Percentiles rank a stretch among this genome's conserved stretches.
Conservation (phyloP, 805 yeast species). For the Yamadazyma scolyti region DNA sequence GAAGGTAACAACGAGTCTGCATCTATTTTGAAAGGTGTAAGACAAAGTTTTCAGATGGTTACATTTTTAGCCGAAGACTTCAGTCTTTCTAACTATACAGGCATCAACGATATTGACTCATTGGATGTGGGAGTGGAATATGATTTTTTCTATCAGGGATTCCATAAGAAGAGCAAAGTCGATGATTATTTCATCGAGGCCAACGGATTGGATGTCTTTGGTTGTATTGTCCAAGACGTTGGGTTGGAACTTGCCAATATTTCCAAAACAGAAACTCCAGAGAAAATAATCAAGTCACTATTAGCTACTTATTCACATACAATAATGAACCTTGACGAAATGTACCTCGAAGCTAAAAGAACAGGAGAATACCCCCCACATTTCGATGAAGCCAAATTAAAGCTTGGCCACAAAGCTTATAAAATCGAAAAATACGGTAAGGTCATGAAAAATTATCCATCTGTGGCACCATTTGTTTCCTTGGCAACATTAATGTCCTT, state of each 20-base stretch:
- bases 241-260: constrained; percentile 43
- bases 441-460: constrained; percentile 9
- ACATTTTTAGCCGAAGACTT: constrained; percentile 13
- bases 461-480: constrained; percentile 7
- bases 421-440: constrained; percentile 12
- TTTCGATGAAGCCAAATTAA: constrained; percentile 10
- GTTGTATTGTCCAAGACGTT: constrained; percentile 48
- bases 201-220: constrained; percentile 44
- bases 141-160: constrained; percentile 45
- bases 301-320: constrained; percentile 34
- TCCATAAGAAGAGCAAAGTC: constrained; percentile 37
- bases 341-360: constrained; percentile 10
- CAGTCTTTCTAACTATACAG: constrained; percentile 6
- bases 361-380: constrained; percentile 9
- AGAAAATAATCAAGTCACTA: constrained; percentile 37
- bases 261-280: constrained; percentile 37
- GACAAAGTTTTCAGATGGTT: constrained; percentile 8
- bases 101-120: constrained; percentile 36
- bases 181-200: constrained; percentile 3
- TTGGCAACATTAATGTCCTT: constrained; percentile 4
- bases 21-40: constrained; percentile 5
- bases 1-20: constrained; percentile 11
- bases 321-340: constrained; percentile 10
- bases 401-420: constrained; percentile 11
- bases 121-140: constrained; percentile 40